Evolutionary conservation across 139 green algal species (phyloP), one percentile per base, ranked within the genome.

Genomic region (Micractinium sp.): DNA sequence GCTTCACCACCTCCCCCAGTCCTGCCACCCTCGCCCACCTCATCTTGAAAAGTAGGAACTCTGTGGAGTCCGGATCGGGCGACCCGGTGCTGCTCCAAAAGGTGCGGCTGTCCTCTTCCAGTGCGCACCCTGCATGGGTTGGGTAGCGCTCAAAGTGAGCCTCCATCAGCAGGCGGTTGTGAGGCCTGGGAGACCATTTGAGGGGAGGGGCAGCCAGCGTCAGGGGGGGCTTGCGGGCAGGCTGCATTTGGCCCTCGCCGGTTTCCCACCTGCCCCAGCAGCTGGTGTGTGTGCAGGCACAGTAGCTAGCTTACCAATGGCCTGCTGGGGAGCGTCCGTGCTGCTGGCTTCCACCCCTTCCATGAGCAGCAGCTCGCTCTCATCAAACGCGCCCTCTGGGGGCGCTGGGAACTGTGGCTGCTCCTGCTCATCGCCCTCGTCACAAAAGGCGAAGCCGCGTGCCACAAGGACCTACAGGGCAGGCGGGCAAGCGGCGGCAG

Each of bases 31-130:
- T 53, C 9, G 56, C 60, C 14, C 77, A 69, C 38, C 38, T 75
- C 36, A 91, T 74, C 23, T 83, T 82, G 88, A 82, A 91, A 14
- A 88, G 63, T 36, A 91, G 74, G 23, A 53, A 82, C 19, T 87
- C 88, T 25, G 27, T 41, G 18, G 33, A 39, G 1, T 85, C 82
- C 15, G 82, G 86, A 2, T 27, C 22, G 1, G 27, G 14, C 25
- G 86, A 85, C 23, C 86, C 86, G 0, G n/a, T 71, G 36, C 86
- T 89, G 86, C 86, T 89, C 86, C 86, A 89, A 25, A 89, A 89
- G 35, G 60, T 73, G 15, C 16, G 39, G 9, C 23, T 7, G 19
- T 85, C 75, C 27, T 85, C 75, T 12, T 89, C 86, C 76, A 89
- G 35, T 7, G 86, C 85, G 41, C 38, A 41, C 0, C 66, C 83